Conservation (phyloP, 257 asterid genomes). For the Galeopsis tetrahit region DNA sequence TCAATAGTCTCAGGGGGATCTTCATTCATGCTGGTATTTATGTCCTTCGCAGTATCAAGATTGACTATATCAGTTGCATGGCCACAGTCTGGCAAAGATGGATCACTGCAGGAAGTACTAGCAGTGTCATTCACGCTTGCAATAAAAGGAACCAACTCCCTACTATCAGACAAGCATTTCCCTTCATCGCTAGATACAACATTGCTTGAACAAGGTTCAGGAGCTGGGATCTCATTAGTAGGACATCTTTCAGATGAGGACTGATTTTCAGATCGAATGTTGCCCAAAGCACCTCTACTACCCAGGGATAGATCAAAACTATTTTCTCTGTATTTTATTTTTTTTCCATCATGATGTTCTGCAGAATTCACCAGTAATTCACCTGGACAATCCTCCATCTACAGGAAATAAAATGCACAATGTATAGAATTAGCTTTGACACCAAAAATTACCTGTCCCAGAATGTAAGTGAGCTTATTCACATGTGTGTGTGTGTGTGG, state of each 20-base stretch:
- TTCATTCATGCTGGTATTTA: slow-evolving; percentile 29
- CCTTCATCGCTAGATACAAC: slow-evolving; percentile 39
- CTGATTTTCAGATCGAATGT: slow-evolving; percentile 35
- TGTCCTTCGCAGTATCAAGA: slow-evolving; percentile 31
- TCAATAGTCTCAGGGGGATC: slow-evolving; percentile 35
- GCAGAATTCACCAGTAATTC: slow-evolving; percentile 53
- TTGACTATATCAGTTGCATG: slow-evolving; percentile 37
- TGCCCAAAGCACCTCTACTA: slow-evolving; percentile 33
- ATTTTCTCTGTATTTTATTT: slow-evolving; percentile 45
- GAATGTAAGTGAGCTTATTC: neutral
- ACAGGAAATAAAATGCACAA: slow-evolving; percentile 36
- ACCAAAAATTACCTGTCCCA: slow-evolving; percentile 19
- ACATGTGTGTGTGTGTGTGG: neutral
- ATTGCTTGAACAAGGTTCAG: slow-evolving; percentile 32
- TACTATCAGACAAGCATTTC: slow-evolving; percentile 45
- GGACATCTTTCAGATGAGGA: slow-evolving; percentile 38
- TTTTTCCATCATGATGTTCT: slow-evolving; percentile 41
- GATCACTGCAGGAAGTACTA: slow-evolving; percentile 50
- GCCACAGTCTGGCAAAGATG: slow-evolving; percentile 38
- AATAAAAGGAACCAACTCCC: slow-evolving; percentile 43
- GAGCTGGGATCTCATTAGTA: slow-evolving; percentile 37
- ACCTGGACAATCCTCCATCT: slow-evolving; percentile 75
- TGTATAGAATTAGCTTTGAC: slow-evolving; percentile 21
- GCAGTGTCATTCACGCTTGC: slow-evolving; percentile 43
- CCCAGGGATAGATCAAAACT: slow-evolving; percentile 36